Base-by-base conservation (phyloP, 257 asterid species). In the Marsdenia floribunda region DNA sequence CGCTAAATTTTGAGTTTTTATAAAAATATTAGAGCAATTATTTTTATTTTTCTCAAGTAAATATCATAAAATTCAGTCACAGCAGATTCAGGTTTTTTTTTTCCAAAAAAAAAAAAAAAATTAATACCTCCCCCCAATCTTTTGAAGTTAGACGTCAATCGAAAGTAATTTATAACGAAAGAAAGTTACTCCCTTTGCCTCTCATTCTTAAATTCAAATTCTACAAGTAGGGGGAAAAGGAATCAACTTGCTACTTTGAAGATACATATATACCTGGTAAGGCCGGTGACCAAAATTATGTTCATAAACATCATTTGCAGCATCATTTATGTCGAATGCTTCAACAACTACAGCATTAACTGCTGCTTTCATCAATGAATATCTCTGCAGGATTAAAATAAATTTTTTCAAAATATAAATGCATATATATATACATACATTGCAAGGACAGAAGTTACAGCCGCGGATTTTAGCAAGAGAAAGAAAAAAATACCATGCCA, bases 231-330 rank as follows among this genome's bases (percentile, higher is more conserved):
- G 47, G 21, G 47, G 9, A 18, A 53, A 67, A 44, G 21, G 14
- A 19, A 21, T 50, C 9, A 52, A 11, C n/a, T 65, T 75, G 29
- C 59, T 69, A 50, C 21, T 35, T 9, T 24, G 53, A 33, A n/a
- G 49, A 44, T 44, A 44, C 6, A 47, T 7, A 54, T 33, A 35
- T 71, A 91, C 99, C 93, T 94, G 97, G 76, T 80, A 81, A 15
- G 99, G 97, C 24, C 97, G 96, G 86, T 92, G 99, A 66, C 90
- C 91, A 53, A 94, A 94, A 80, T 94, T 94, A 74, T 90, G 99
- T 82, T 88, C 88, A 54, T 94, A 94, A 67, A 94, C 97, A 77
- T 94, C 97, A 80, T 94, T 94, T 3, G 97, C 99, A 24, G 87
- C 82, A 78, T 94, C 96, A 68, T 90, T 94, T 21, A 94, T 90